Evolutionary conservation across 345 rosid species (phyloP).

Genomic region (rapeseed (Brassica napus)): Da-Ae NC_063452.1:20739001-20739500

Average conservation of each 20-base stretch:
- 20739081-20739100: conserved; percentile 44
- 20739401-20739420: conserved; percentile 45
- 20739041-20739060: conserved; percentile 50
- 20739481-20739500: conserved; percentile 49
- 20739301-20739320: conserved; percentile 48
- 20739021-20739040: conserved; percentile 47
- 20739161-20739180: conserved; percentile 48
- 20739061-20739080: conserved; percentile 46
- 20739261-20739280: conserved; percentile 49
- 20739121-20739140: conserved; percentile 47
- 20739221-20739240: conserved; percentile 47
- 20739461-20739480: conserved; percentile 48
- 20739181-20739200: conserved; percentile 50
- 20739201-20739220: conserved; percentile 45
- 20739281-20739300: conserved; percentile 52
- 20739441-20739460: conserved; percentile 49
- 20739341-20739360: conserved; percentile 46
- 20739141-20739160: conserved; percentile 48
- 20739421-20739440: conserved; percentile 47
- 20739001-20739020: conserved; percentile 52
- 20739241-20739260: conserved; percentile 47
- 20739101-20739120: conserved; percentile 46
- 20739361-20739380: conserved; percentile 48
- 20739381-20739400: conserved; percentile 47
- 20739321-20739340: conserved; percentile 47